Percentiles rank a stretch among this genome's conserved stretches.
Conservation (phyloP, 2,329 filamentous ascomycete species). For the Aureobasidium namibiae region DNA sequence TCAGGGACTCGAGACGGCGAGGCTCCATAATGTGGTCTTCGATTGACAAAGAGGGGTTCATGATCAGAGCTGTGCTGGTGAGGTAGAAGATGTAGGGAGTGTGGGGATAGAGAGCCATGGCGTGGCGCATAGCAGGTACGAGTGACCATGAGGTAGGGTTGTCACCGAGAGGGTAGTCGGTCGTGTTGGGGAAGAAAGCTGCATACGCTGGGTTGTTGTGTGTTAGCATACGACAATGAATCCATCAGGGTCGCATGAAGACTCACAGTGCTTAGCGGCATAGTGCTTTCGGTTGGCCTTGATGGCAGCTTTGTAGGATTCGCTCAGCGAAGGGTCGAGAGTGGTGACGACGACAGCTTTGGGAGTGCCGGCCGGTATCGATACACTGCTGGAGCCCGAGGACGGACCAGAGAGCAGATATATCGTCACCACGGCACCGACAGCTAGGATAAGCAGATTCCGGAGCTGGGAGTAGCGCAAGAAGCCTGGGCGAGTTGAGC, state of each 20-base stretch:
- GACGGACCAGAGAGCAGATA: constrained; percentile 48
- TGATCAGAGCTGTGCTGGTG: constrained; percentile 76
- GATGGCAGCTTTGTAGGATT: constrained; percentile 63
- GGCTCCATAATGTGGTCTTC: constrained; percentile 63
- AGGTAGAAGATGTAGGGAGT: constrained; percentile 81
- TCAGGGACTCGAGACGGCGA: constrained; percentile 60
- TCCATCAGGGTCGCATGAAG: not conserved
- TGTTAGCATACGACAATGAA: constrained; percentile 13
- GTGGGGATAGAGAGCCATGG: constrained; percentile 70
- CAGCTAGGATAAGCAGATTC: constrained; percentile 45
- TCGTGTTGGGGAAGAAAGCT: constrained; percentile 70
- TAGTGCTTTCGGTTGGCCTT: constrained; percentile 78
- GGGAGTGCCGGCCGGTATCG: constrained; percentile 37
- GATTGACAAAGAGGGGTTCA: constrained; percentile 66
- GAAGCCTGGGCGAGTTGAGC: constrained; percentile 45
- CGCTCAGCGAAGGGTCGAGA: constrained; percentile 60
- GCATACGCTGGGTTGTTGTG: constrained; percentile 58
- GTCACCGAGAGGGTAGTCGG: constrained; percentile 61
- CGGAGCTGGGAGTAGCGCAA: constrained; percentile 30
- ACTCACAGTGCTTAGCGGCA: constrained; percentile 73
- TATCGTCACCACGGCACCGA: constrained; percentile 51
- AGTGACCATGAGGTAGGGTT: constrained; percentile 61
- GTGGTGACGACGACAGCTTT: constrained; percentile 75
- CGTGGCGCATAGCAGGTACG: constrained; percentile 81
- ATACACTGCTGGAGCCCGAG: not conserved